Base-by-base conservation (phyloP, 805 yeast species). In the Candida railenensis region DNA sequence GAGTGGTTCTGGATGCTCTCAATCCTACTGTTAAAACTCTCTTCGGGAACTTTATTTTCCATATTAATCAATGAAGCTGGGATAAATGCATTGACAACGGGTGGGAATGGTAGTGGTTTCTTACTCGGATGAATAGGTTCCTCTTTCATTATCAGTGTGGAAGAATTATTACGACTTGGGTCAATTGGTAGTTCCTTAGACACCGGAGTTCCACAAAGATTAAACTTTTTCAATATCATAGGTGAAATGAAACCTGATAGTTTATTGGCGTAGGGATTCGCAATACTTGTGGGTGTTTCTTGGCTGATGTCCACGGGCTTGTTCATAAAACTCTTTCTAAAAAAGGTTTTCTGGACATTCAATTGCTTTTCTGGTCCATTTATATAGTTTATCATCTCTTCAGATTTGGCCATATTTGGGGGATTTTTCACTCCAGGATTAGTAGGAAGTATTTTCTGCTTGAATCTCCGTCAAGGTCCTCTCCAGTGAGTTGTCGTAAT, bases 211-310 rank as follows among this genome's bases (percentile, higher is more conserved):
- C 22, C 16, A 32, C 21, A 22, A 5, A 40, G 25, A 12, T 42
- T 34, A 18, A 42, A 42, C 18, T 34, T 34, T 22, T 36, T 42
- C 19, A 42, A 25, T 5, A 42, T 14, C 45, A 42, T 42, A 12
- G 45, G 45, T 16, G 45, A 42, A 7, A 42, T 15, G 14, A 42
- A n/a, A 3, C 39, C 39, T 15, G 45, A 42, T 18, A 42, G 11
- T 18, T 20, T 19, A 33, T 14, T 15, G 15, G 15, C 36, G 14
- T 33, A 12, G 7, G 18, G 18, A 5, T 14, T 33, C 4, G 40
- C 21, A 9, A 16, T 34, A 3, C n/a, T n/a, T n/a, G n/a, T 15
- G 18, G 45, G 40, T 5, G 45, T 34, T 20, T 37, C 22, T n/a
- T 22, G 42, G 18, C 34, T 14, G 12, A 15, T 12, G 7, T 36